Conservation (phyloP, 1,139 yeast species). For the Tardiomyces depauwii region DNA sequence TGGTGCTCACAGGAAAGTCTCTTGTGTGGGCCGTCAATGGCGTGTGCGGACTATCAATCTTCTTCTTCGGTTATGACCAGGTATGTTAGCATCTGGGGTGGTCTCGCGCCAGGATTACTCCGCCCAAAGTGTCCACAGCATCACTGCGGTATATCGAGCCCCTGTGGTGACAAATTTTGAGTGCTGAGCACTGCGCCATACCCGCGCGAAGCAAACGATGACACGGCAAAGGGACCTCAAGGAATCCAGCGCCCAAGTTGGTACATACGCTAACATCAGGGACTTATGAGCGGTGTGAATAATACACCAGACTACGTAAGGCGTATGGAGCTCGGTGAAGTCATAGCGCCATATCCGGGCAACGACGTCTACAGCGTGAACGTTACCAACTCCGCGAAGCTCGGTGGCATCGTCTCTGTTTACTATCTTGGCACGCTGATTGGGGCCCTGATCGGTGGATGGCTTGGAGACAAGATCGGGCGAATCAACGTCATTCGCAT, state of each 20-base stretch:
- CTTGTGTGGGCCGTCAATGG: slow-evolving; percentile 8
- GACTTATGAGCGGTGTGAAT: slow-evolving; percentile 45
- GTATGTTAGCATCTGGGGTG: too few relatives aligned
- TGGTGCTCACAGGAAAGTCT: slow-evolving; percentile 6
- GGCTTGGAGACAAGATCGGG: slow-evolving; percentile 19
- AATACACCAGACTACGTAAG: slow-evolving; percentile 27
- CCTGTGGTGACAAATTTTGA: too few relatives aligned
- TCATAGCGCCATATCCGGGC: slow-evolving; percentile 8
- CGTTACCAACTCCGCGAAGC: slow-evolving; percentile 26
- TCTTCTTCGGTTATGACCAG: slow-evolving; percentile 45
- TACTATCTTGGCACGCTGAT: slow-evolving; percentile 27
- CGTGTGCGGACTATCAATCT: slow-evolving; percentile 22
- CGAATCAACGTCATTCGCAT: slow-evolving; percentile 21
- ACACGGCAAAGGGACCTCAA: too few relatives aligned
- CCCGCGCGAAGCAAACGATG: too few relatives aligned
- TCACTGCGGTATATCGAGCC: too few relatives aligned
- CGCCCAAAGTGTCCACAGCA: too few relatives aligned
- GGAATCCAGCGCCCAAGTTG: too few relatives aligned
- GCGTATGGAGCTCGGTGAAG: slow-evolving; percentile 22
- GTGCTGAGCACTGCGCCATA: too few relatives aligned
- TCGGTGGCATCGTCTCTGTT: slow-evolving; percentile 33
- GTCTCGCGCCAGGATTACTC: too few relatives aligned
- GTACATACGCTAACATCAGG: too few relatives aligned
- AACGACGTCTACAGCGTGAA: slow-evolving; percentile 17
- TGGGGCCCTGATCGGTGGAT: slow-evolving; percentile 26